A percentile compares a stretch with the other conserved stretches of the same genome.
phyloP scores from a whole-genome alignment of 108 stramenopile species.

The Cyclostephanos tholiformis region DNA sequence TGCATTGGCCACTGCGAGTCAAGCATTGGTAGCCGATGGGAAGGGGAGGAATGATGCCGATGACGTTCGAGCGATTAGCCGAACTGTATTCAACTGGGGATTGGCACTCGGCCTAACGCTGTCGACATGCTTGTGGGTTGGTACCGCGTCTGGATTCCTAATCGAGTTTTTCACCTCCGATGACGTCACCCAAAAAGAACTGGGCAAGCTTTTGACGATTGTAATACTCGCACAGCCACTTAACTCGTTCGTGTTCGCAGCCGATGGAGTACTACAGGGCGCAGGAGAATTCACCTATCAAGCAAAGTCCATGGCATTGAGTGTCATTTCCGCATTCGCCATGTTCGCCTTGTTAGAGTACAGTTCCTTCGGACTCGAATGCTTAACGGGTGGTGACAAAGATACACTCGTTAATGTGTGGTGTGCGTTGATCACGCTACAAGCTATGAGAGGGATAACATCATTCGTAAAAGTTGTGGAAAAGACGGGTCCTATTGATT shows the following conservation, averaged over 20 bases:
- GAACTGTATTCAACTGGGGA: conserved; percentile 77
- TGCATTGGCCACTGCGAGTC: conserved; percentile 81
- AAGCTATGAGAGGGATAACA: conserved; percentile 78
- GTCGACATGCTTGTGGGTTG: conserved; percentile 55
- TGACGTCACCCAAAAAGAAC: conserved; percentile 57
- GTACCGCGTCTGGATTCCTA: conserved; percentile 63
- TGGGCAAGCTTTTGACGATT: conserved; percentile 64
- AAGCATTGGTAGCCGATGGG: conserved; percentile 83
- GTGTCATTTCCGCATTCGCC: conserved; percentile 57
- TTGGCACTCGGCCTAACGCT: conserved; percentile 60
- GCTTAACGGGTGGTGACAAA: conserved; percentile 16
- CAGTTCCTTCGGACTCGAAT: conserved; percentile 15
- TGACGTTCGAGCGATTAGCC: conserved; percentile 52
- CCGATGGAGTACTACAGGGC: conserved; percentile 88
- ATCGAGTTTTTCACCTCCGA: conserved; percentile 73
- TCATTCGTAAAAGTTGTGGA: conserved; percentile 75
- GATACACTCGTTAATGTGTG: conserved; percentile 80
- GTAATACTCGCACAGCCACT: conserved; percentile 82
- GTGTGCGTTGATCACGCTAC: conserved; percentile 73
- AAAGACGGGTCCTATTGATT: conserved; percentile 67
- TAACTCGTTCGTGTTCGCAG: conserved; percentile 85
- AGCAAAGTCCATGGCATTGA: conserved; percentile 80
- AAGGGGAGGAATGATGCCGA: conserved; percentile 59
- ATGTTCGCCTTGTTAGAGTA: conserved; percentile 57
- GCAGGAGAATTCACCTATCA: conserved; percentile 83